Base-by-base conservation (phyloP, 768 basidiomycete species). In the Phaeolepiota aurea region DNA sequence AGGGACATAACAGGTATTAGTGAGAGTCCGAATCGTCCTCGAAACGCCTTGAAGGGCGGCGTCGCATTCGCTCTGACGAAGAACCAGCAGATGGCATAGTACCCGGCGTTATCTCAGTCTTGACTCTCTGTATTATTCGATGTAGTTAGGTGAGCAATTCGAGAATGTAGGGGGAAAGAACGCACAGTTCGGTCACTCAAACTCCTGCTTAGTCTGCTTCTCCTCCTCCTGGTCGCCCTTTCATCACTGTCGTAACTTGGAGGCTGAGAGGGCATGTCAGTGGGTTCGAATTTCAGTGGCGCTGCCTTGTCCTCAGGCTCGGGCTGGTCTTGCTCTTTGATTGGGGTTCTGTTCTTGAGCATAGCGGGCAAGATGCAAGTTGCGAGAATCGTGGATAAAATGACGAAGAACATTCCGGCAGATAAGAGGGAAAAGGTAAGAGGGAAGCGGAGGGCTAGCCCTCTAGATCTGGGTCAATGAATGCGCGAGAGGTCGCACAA, bases 361-460 rank as follows among this genome's bases (percentile, higher is more conserved):
- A 68, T 58, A 1, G 61, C 57, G n/a, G 79, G 76, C 5, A 81
- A 61, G 38, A 79, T 55, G 46, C 71, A 81, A 5, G 61, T 63
- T 9, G 61, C 70, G n/a, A 80, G 51, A 20, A 72, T 57, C 16
- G 68, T 41, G 22, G 68, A 57, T 20, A 73, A 57, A 28, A 79
- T 64, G 20, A 64, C 49, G 44, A 76, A 60, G 61, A 79, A 79
- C 0, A 62, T 41, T 28, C 54, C 48, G 15, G 71, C 62, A 20
- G 74, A 66, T 2, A 67, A 44, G 9, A 79, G 14, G 3, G 79
- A 71, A 35, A 72, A 73, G 10, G 69, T 44, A 11, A 85, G 50
- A 1, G 87, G 87, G 57, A 82, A 84, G 23, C 80, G 77, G 21
- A 81, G 74, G 22, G 82, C 68, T 4, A 87, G 55, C 20, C 85